Conservation (phyloP, 176 grass and related monocot genomes). For the Musa itinerans region DNA sequence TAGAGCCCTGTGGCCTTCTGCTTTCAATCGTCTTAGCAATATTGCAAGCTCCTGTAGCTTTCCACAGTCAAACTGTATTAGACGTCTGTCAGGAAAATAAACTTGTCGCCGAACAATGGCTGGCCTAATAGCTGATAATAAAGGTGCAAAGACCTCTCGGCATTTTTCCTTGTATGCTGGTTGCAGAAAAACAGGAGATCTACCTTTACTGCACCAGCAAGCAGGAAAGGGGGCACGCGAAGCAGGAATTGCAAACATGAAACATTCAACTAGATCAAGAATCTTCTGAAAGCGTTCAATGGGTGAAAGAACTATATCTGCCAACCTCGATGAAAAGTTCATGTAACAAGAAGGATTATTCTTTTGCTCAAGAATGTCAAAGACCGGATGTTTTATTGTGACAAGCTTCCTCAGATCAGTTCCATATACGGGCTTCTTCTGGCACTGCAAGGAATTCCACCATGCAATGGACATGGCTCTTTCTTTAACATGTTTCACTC, state of each 20-base stretch:
- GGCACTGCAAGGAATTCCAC: slow-evolving; percentile 85
- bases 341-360: slow-evolving; percentile 67
- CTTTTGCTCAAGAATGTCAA: slow-evolving; percentile 63
- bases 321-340: slow-evolving; percentile 68
- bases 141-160: slow-evolving; percentile 38
- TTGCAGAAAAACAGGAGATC: slow-evolving; percentile 63
- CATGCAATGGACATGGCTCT: slow-evolving; percentile 72
- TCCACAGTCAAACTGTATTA: slow-evolving; percentile 99
- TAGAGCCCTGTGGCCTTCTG: slow-evolving; percentile 86
- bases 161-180: slow-evolving; percentile 55
- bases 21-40: slow-evolving; percentile 71
- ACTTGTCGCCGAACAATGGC: slow-evolving; percentile 89
- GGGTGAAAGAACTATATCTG: slow-evolving; percentile 66
- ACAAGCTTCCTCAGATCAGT: slow-evolving; percentile 67
- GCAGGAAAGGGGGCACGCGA: slow-evolving; percentile 63
- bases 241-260: slow-evolving; percentile 94
- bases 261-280: slow-evolving; percentile 77
- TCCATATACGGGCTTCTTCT: slow-evolving; percentile 81
- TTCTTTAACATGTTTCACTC: slow-evolving; percentile 64
- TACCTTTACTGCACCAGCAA: slow-evolving; percentile 74
- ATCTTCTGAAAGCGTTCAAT: slow-evolving; percentile 74
- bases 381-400: slow-evolving; percentile 61
- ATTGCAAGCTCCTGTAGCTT: slow-evolving; percentile 89
- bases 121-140: slow-evolving; percentile 63
- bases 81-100: slow-evolving; percentile 94